Base-by-base conservation (phyloP, 257 asterid genomes). In the Thymus mandschuricus region DNA sequence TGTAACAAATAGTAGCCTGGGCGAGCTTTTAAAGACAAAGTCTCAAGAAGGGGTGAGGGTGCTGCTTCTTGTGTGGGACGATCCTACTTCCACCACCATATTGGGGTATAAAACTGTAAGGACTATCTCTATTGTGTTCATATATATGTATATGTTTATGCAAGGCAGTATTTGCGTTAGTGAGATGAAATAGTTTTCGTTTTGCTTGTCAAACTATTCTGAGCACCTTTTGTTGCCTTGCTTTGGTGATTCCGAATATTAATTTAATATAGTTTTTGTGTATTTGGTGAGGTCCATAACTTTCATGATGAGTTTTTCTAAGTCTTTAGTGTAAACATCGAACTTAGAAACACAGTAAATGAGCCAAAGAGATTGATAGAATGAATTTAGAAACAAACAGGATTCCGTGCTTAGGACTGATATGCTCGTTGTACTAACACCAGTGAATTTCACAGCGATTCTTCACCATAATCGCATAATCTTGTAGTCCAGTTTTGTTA, bases 21-120 rank as follows among this genome's bases (percentile, higher is more conserved):
- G 98, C 9, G 94, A 93, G 46, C 83, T 93, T 76, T 83, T 93
- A 71, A 91, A 88, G 72, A 69, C 64, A 21, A 93, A 91, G 88
- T 93, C 98, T 45, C 95, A 91, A 69, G 98, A 93, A 82, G 98
- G 97, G 38, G 97, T 93, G 66, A 84, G 97, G 69, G 95, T 93
- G 38, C 59, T 93, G 76, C 91, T 93, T 57, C 96, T 93, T 2
- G 82, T 93, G 27, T 93, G 98, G 97, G 98, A 93, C 64, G 96
- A 93, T 82, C 98, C 98, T 33, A 93, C 98, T 31, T 93, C 98
- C 1, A 84, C 87, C 51, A 87, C 86, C 81, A 83, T 93, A 45
- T 82, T 91, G 80, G 98, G 98, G 67, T 93, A 82, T 60, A 87
- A 76, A 89, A 86, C 95, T 69, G 98, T 93, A 85, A 89, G 96